Percentiles rank a stretch among this genome's conserved stretches.
phyloP scores from a whole-genome alignment of 306 rosid species.

The Medicago ruthenica region DNA sequence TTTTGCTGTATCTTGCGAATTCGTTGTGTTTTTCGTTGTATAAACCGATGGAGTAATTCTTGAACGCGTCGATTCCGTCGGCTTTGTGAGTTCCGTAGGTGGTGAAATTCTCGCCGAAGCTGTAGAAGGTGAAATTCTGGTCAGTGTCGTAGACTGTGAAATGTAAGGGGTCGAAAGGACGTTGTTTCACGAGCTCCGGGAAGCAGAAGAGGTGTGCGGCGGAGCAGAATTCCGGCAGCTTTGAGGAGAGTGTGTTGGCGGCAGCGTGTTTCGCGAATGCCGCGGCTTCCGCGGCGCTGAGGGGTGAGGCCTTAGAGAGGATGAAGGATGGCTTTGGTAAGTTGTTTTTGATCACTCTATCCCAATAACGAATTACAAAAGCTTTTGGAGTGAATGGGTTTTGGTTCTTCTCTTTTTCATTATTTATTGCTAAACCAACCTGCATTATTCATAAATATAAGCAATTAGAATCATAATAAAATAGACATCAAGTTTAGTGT shows the following conservation, averaged over 20 bases:
- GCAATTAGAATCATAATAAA: background rate
- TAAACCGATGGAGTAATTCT: slow-evolving; percentile 56
- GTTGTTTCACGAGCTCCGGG: slow-evolving; percentile 52
- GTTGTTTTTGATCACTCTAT: slow-evolving; percentile 54
- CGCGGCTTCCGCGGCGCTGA: slow-evolving; percentile 59
- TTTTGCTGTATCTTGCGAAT: slow-evolving; percentile 76
- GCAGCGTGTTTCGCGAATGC: slow-evolving; percentile 58
- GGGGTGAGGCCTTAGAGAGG: slow-evolving; percentile 77
- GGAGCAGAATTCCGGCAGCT: slow-evolving; percentile 71
- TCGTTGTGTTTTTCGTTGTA: slow-evolving; percentile 43
- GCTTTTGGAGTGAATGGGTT: slow-evolving; percentile 81
- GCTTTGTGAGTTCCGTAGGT: slow-evolving; percentile 61
- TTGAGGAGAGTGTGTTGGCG: slow-evolving; percentile 58
- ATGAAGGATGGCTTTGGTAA: slow-evolving; percentile 60
- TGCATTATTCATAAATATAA: slow-evolving; percentile 42
- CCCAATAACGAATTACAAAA: slow-evolving; percentile 74
- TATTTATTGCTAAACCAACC: slow-evolving; percentile 50
- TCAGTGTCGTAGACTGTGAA: slow-evolving; percentile 48
- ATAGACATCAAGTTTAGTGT: background rate
- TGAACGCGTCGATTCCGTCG: slow-evolving; percentile 64
- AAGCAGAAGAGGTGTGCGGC: slow-evolving; percentile 79
- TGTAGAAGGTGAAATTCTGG: slow-evolving; percentile 69
- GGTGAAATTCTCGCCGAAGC: slow-evolving; percentile 58
- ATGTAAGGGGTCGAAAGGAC: background rate
- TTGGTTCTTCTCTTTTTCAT: slow-evolving; percentile 48